A percentile compares a stretch with the other conserved stretches of the same genome.
phyloP scores from a whole-genome alignment of 169 alveolate genomes.

The Amoebophrya sp. region DNA sequence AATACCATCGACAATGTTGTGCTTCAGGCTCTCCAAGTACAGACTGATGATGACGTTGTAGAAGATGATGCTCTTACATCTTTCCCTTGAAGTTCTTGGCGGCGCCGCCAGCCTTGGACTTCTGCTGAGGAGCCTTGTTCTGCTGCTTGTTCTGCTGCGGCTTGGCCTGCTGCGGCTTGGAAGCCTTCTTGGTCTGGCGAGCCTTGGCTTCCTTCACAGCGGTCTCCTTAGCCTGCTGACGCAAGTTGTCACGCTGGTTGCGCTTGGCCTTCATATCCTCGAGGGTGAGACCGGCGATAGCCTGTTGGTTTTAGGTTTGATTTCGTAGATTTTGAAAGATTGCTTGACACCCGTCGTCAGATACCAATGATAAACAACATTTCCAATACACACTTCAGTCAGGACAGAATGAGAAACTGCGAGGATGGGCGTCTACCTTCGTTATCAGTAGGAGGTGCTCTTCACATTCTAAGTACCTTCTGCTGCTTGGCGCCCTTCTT shows the following conservation, averaged over 20 bases:
- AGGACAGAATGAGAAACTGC: no score
- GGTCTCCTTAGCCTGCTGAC: neutral
- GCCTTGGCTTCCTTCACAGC: slow-evolving; percentile 26
- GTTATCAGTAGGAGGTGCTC: no score
- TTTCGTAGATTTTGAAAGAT: no score
- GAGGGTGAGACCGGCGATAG: slow-evolving; percentile 91
- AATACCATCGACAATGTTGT: no score
- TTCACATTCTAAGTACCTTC: slow-evolving; percentile 13
- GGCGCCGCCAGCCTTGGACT: neutral
- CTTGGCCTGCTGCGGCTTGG: neutral
- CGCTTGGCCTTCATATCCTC: slow-evolving; percentile 78
- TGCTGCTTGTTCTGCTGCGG: neutral
- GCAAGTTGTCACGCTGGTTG: slow-evolving; percentile 26
- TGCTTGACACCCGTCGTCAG: no score
- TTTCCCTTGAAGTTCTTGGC: neutral
- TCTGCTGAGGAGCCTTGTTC: neutral
- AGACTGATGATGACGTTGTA: no score
- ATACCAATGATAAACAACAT: no score
- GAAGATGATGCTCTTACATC: neutral
- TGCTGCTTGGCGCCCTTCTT: slow-evolving; percentile 43
- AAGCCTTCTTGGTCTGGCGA: neutral
- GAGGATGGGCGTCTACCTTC: no score
- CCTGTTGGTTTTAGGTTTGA: slow-evolving; percentile 68
- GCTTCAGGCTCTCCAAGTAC: no score
- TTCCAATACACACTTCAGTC: no score